Conservation (phyloP, 1,139 yeast species). For the Scheffersomyces segobiensis region DNA sequence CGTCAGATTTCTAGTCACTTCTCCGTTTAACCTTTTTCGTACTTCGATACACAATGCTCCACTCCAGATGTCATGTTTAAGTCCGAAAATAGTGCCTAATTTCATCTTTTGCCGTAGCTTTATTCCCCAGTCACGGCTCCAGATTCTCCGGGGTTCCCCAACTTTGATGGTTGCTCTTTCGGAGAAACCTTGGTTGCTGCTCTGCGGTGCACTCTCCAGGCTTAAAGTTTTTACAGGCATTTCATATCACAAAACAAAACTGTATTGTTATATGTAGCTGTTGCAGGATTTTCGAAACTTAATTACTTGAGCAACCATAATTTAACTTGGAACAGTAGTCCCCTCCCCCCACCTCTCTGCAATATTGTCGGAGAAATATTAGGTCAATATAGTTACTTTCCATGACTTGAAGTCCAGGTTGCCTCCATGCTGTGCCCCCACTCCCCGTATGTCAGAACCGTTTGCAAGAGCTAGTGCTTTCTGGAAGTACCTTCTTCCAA, state of each 20-base stretch:
- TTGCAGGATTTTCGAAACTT: not conserved
- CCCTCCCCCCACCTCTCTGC: not conserved
- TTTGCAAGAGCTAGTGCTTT: not conserved
- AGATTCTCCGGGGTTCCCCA: not conserved
- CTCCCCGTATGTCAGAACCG: not conserved
- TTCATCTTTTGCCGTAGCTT: not conserved
- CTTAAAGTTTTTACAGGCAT: not conserved
- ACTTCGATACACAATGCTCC: not conserved
- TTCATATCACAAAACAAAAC: not conserved
- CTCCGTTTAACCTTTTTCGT: not conserved
- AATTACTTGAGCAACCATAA: not conserved
- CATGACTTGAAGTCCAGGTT: too few species aligned
- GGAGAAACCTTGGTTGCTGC: constrained; percentile 10
- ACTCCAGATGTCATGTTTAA: not conserved
- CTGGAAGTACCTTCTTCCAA: not conserved
- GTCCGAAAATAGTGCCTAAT: not conserved
- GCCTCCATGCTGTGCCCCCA: too few species aligned
- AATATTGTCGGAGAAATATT: not conserved
- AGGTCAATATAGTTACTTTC: not conserved
- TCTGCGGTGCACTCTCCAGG: not conserved
- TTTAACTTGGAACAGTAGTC: not conserved
- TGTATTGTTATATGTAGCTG: not conserved
- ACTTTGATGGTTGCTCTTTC: not conserved
- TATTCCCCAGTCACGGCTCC: not conserved
- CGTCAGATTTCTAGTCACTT: not conserved